Percentiles rank a stretch among this genome's conserved stretches.
These are phyloP conservation scores for Dothiorella sarmentorum DNA, from an alignment of 2,329 filamentous ascomycete genomes.

Conservation along the genomic window DNA sequence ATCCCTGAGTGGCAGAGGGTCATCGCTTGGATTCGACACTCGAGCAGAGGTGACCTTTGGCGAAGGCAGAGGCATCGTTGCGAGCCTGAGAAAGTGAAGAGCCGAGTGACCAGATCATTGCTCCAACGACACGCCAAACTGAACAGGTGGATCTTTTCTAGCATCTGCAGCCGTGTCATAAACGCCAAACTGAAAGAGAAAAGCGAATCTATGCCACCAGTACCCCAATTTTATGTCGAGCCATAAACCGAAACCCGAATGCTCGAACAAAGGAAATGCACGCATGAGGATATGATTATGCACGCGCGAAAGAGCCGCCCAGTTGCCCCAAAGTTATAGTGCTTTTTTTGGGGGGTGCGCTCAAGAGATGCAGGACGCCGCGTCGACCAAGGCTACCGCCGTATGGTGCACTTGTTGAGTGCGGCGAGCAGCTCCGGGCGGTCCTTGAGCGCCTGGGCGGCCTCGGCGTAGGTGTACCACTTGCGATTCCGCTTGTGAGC, in stretches of 20 bases:
- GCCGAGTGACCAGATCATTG: constrained; percentile 15
- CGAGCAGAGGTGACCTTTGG: constrained; percentile 2
- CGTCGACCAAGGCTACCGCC: constrained; percentile 30
- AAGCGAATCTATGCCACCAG: constrained; percentile 17
- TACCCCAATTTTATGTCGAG: constrained; percentile 17
- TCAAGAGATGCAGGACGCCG: neutral
- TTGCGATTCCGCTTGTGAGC: constrained; percentile 83
- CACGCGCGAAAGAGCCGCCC: constrained; percentile 1
- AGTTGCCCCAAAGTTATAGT: neutral
- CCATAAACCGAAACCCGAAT: constrained; percentile 16
- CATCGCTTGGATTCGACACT: constrained; percentile 13
- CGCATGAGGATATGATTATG: constrained; percentile 12
- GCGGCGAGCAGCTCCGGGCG: constrained; percentile 88
- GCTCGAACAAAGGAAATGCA: constrained; percentile 18
- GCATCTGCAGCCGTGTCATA: constrained; percentile 18
- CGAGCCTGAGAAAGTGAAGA: constrained; percentile 5
- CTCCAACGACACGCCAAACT: constrained; percentile 14
- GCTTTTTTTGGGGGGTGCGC: neutral
- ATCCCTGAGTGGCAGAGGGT: constrained; percentile 7
- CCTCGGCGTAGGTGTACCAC: constrained; percentile 85
- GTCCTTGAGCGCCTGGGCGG: constrained; percentile 69
- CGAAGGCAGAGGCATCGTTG: constrained; percentile 2
- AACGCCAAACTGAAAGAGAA: constrained; percentile 14
- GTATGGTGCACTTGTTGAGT: constrained; percentile 69
- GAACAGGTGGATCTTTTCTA: constrained; percentile 19